Evolutionary conservation across 2,329 filamentous ascomycete genomes (phyloP).

Genomic region (Epichloe brachyelytri): DNA sequence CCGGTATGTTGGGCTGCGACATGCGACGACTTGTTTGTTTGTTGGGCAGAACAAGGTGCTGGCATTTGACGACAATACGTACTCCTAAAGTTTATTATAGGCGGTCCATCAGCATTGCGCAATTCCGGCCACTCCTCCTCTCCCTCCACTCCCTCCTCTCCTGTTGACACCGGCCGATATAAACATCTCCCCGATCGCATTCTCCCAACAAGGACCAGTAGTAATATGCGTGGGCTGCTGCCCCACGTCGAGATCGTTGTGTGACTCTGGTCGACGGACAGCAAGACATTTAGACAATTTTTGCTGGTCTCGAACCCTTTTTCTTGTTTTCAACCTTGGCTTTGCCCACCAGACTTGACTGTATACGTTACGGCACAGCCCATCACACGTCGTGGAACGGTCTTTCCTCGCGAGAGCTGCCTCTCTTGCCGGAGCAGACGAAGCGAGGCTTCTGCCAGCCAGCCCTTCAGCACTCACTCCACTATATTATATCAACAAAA

Average conservation of each 20-base stretch:
- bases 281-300: background rate
- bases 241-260: conserved; percentile 7
- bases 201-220: background rate
- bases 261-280: background rate
- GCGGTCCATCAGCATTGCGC: background rate
- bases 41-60: too few relatives aligned
- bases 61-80: too few relatives aligned
- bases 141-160: background rate
- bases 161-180: background rate
- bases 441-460: conserved; percentile 1
- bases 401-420: conserved; percentile 1
- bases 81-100: too few relatives aligned
- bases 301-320: background rate
- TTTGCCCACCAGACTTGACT: background rate
- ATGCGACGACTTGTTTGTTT: too few relatives aligned
- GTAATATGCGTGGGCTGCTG: conserved; percentile 2
- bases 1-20: background rate
- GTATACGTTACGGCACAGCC: background rate
- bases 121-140: conserved; percentile 5
- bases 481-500: too few relatives aligned
- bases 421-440: conserved; percentile 1
- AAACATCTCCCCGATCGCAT: background rate
- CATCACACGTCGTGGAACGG: background rate
- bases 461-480: background rate
- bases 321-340: background rate